Evolutionary conservation across 306 rosid genomes (phyloP).

Genomic region (Datisca glomerata): DNA sequence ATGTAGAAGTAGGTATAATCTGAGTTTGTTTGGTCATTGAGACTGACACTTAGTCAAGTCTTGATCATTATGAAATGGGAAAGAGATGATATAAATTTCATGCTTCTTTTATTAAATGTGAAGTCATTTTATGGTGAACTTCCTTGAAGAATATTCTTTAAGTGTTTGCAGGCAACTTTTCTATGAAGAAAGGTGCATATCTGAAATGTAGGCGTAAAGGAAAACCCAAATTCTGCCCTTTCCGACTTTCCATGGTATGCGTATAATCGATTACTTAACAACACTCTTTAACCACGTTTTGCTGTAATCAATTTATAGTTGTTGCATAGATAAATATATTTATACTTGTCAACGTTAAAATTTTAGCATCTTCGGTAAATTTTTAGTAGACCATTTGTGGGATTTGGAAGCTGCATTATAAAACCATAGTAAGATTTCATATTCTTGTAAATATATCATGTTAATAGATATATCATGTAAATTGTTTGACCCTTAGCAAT

Average conservation of each 20-base stretch:
- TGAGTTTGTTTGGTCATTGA: too few species aligned
- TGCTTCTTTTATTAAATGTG: not conserved
- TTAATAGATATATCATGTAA: too few species aligned
- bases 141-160: not conserved
- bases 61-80: not conserved
- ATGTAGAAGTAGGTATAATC: too few species aligned
- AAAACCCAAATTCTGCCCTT: conserved; percentile 73
- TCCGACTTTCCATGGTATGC: conserved; percentile 68
- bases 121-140: not conserved
- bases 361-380: not conserved
- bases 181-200: conserved; percentile 76
- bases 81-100: not conserved
- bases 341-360: too few species aligned
- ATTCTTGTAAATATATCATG: too few species aligned
- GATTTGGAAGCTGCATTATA: too few species aligned
- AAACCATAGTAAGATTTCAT: too few species aligned
- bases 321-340: not conserved
- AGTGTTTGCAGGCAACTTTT: conserved; percentile 57
- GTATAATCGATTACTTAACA: not conserved
- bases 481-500: too few species aligned
- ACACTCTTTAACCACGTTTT: not conserved
- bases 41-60: too few species aligned
- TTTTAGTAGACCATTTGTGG: too few species aligned
- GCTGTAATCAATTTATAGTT: too few species aligned
- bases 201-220: conserved; percentile 68